phyloP scores from a whole-genome alignment of 2,329 filamentous ascomycete genomes.

The Sordariomycetes sp. region DNA sequence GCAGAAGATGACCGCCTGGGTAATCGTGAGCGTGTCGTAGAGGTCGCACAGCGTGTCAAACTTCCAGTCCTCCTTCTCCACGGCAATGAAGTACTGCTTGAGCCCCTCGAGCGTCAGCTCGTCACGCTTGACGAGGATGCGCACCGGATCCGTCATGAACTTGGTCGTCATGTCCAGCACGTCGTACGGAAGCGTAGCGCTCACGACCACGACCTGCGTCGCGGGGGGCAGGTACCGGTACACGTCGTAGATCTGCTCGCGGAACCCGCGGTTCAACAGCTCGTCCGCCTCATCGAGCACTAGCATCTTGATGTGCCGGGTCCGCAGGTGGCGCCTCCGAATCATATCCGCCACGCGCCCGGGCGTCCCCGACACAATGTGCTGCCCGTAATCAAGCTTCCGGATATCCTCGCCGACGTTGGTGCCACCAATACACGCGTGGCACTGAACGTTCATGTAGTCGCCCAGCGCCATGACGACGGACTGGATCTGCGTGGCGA shows the following conservation, averaged over 20 bases:
- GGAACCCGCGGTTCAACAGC: conserved; percentile 80
- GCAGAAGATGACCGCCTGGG: conserved; percentile 98
- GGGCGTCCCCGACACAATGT: conserved; percentile 95
- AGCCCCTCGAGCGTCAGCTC: conserved; percentile 94
- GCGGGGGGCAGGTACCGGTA: conserved; percentile 94
- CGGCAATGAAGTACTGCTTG: conserved; percentile 98
- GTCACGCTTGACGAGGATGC: conserved; percentile 96
- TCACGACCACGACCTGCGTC: conserved; percentile 97
- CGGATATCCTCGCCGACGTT: conserved; percentile 97
- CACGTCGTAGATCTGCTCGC: conserved; percentile 98
- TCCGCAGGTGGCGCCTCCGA: conserved; percentile 40
- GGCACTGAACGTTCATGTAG: conserved; percentile 99
- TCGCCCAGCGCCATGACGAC: conserved; percentile 99
- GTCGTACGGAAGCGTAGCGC: conserved; percentile 91
- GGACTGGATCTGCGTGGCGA: conserved; percentile 96
- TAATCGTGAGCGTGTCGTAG: conserved; percentile 97
- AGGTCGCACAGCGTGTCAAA: conserved; percentile 97
- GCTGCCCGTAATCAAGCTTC: conserved; percentile 94
- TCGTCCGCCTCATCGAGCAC: conserved; percentile 49
- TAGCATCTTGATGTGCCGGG: conserved; percentile 51
- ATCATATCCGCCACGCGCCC: conserved; percentile 70
- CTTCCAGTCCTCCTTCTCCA: conserved; percentile 99
- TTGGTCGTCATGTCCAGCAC: conserved; percentile 99
- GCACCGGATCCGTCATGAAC: conserved; percentile 97
- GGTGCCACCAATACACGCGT: conserved; percentile 95